Evolutionary conservation across 352 stramenopile species (phyloP).

Genomic region (Phytophthora kernoviae): DNA sequence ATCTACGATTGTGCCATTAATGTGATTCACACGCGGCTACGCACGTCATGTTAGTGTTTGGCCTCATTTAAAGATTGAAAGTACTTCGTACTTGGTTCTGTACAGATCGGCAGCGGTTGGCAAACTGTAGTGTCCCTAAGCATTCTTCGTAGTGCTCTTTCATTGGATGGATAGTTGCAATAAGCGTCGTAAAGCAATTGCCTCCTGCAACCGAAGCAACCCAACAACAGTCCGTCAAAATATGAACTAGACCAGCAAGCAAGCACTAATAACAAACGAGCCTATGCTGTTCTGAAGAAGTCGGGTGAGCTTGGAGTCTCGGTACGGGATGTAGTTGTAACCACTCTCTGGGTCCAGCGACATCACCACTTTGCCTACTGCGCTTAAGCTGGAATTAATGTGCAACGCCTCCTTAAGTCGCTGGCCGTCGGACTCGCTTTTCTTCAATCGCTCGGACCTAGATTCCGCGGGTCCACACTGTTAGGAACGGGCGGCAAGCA

Average conservation of each 20-base stretch:
- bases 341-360: constrained; percentile 83
- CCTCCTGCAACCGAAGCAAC: constrained; percentile 48
- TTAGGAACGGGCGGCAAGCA: background rate
- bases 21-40: constrained; percentile 83
- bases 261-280: constrained; percentile 15
- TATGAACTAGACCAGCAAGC: constrained; percentile 1
- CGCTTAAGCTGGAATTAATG: constrained; percentile 87
- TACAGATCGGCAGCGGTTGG: constrained; percentile 90
- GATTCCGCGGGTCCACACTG: background rate
- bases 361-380: constrained; percentile 89
- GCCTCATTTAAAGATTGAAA: background rate
- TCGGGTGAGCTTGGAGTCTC: constrained; percentile 84
- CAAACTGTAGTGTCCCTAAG: constrained; percentile 91
- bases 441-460: constrained; percentile 84
- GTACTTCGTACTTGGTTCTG: constrained; percentile 75
- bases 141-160: constrained; percentile 92
- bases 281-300: constrained; percentile 87
- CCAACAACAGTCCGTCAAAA: background rate
- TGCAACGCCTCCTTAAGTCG: constrained; percentile 85
- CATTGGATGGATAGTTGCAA: constrained; percentile 89
- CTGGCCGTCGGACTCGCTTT: constrained; percentile 87
- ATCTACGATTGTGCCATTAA: constrained; percentile 81
- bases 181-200: constrained; percentile 86
- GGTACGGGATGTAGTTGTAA: constrained; percentile 90
- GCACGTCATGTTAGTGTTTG: background rate